These are phyloP conservation scores for Eremochloa ophiuroides DNA, from an alignment of 176 grass and related monocot species.

Conservation along the genomic window DNA sequence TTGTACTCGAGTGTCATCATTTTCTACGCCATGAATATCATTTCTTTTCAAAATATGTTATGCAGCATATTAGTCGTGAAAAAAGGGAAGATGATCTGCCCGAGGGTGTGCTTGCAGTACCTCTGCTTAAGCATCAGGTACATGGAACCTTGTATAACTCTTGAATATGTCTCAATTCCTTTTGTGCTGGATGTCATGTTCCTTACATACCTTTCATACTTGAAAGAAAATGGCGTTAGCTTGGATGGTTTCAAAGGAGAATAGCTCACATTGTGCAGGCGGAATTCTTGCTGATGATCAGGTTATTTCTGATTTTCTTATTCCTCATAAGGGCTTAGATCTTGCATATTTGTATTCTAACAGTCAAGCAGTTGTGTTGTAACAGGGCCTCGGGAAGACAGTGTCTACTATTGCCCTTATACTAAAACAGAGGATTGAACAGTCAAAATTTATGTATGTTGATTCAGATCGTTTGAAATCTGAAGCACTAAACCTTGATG, in stretches of 20 bases:
- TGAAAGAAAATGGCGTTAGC: constrained; percentile 95
- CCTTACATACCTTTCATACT: constrained; percentile 26
- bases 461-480: constrained; percentile 67
- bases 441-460: constrained; percentile 67
- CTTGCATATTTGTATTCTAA: constrained; percentile 31
- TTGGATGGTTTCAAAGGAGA: constrained; percentile 98
- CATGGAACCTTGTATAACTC: not conserved
- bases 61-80: constrained; percentile 71
- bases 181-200: constrained; percentile 20
- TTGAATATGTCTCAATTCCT: constrained; percentile 15
- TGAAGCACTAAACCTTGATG: constrained; percentile 88
- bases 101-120: constrained; percentile 73
- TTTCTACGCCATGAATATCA: constrained; percentile 4
- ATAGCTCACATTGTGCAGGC: constrained; percentile 85
- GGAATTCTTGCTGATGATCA: constrained; percentile 99
- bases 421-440: constrained; percentile 82
- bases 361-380: constrained; percentile 27
- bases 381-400: constrained; percentile 97
- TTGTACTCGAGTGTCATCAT: not conserved
- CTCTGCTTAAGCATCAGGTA: constrained; percentile 96
- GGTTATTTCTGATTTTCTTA: constrained; percentile 47
- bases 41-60: constrained; percentile 32
- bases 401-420: constrained; percentile 96
- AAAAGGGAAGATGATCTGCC: constrained; percentile 84
- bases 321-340: not conserved